phyloP scores from a whole-genome alignment of 2,329 filamentous ascomycete genomes.

The Diplodia mutila region DNA sequence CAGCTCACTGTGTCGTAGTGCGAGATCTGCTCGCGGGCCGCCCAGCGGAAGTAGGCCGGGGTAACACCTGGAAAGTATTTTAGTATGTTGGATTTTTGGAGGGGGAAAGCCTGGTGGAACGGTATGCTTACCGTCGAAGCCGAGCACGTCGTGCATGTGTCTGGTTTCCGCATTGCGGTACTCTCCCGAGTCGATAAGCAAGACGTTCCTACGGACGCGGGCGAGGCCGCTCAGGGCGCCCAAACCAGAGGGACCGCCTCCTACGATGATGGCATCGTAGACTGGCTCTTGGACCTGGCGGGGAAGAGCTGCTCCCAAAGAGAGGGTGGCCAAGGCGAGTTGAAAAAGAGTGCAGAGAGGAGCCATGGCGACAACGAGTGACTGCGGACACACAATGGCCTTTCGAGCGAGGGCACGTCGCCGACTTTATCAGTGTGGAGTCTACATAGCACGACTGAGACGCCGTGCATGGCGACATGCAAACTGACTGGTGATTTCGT shows the following conservation, averaged over 20 bases:
- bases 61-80: not conserved
- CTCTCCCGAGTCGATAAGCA: conserved; percentile 49
- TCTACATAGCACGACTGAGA: not conserved
- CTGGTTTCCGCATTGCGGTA: conserved; percentile 49
- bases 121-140: conserved; percentile 3
- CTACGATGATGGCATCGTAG: conserved; percentile 39
- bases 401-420: not conserved
- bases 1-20: conserved; percentile 4
- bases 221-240: conserved; percentile 45
- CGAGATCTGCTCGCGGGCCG: not conserved
- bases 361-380: conserved; percentile 4
- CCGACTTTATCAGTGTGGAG: not conserved
- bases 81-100: not conserved
- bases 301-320: conserved; percentile 3
- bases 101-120: not conserved
- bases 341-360: not conserved
- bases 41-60: conserved; percentile 10
- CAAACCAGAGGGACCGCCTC: conserved; percentile 52
- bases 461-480: not conserved
- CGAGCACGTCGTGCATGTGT: conserved; percentile 48
- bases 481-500: not conserved
- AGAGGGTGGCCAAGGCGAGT: not conserved
- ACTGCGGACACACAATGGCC: not conserved
- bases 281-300: not conserved
- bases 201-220: conserved; percentile 43